Evolutionary conservation across 345 rosid species (phyloP).

Genomic region (Rhizophora mangle): DNA sequence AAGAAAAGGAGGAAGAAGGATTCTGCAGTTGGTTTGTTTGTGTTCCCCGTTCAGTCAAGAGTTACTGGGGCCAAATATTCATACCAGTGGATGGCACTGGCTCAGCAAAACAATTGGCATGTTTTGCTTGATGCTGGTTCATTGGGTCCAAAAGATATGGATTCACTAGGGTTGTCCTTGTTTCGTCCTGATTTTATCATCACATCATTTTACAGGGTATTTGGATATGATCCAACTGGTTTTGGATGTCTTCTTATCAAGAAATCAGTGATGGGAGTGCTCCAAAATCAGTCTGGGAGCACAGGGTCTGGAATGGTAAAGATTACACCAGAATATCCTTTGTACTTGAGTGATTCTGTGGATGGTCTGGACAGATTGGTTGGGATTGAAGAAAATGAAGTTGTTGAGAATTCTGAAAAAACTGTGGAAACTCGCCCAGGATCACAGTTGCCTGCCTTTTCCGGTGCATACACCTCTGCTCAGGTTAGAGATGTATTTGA

Average conservation of each 20-base stretch:
- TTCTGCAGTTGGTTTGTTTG: constrained; percentile 82
- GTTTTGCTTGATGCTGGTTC: constrained; percentile 99
- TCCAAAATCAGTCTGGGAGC: constrained; percentile 86
- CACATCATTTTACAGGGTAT: constrained; percentile 96
- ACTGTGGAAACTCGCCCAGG: constrained; percentile 51
- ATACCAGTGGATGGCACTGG: constrained; percentile 98
- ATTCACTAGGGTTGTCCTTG: constrained; percentile 90
- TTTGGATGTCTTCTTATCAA: constrained; percentile 97
- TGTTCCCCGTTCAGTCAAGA: constrained; percentile 95
- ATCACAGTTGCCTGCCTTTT: constrained; percentile 82
- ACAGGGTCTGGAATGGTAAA: constrained; percentile 97
- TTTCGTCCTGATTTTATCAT: constrained; percentile 96
- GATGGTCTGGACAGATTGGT: constrained; percentile 72
- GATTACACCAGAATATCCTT: constrained; percentile 91
- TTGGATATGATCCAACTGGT: constrained; percentile 96
- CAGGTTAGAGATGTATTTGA: constrained; percentile 93
- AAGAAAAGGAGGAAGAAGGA: constrained; percentile 92
- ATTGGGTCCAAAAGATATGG: constrained; percentile 99
- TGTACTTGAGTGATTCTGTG: constrained; percentile 82
- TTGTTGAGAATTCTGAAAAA: constrained; percentile 49
- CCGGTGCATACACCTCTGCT: constrained; percentile 83
- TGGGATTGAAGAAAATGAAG: constrained; percentile 55
- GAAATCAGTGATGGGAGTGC: constrained; percentile 92
- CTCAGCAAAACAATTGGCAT: constrained; percentile 99
- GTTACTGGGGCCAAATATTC: constrained; percentile 98